Conservation (phyloP, 352 stramenopile species). For the Plasmopara halstedii region DNA sequence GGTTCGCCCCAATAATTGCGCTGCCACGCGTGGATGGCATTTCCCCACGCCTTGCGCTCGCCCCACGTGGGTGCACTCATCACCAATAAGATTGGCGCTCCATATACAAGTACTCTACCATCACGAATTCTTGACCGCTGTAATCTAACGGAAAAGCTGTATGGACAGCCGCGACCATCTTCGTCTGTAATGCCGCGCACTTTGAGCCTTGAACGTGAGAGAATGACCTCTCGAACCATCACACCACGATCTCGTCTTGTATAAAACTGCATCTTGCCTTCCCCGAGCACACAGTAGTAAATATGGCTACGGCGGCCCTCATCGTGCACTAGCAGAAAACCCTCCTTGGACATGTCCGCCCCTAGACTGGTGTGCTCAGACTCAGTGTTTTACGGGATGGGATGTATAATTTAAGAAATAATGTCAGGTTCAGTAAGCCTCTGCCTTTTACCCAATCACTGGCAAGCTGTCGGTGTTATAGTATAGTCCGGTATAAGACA, state of each 20-base stretch:
- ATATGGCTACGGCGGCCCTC: conserved; percentile 52
- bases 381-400: too few relatives aligned
- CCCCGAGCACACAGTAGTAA: conserved; percentile 74
- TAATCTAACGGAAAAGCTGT: conserved; percentile 66
- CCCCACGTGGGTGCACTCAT: conserved; percentile 64
- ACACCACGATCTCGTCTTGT: conserved; percentile 52
- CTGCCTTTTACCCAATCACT: too few relatives aligned
- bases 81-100: conserved; percentile 45
- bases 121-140: conserved; percentile 70
- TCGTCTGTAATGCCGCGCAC: conserved; percentile 62
- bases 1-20: conserved; percentile 82
- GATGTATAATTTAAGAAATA: too few relatives aligned
- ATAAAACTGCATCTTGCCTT: conserved; percentile 71
- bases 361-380: too few relatives aligned
- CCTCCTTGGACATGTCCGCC: conserved; percentile 86
- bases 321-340: conserved; percentile 71
- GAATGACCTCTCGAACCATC: conserved; percentile 51
- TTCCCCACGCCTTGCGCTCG: conserved; percentile 81
- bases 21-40: conserved; percentile 81
- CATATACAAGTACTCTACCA: conserved; percentile 52
- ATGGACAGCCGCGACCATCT: conserved; percentile 63
- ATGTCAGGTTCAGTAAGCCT: too few relatives aligned
- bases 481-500: too few relatives aligned
- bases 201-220: conserved; percentile 72
- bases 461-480: too few relatives aligned